phyloP scores from a whole-genome alignment of 1,284 basidiomycete genomes.

The Xanthoconium separans region DNA sequence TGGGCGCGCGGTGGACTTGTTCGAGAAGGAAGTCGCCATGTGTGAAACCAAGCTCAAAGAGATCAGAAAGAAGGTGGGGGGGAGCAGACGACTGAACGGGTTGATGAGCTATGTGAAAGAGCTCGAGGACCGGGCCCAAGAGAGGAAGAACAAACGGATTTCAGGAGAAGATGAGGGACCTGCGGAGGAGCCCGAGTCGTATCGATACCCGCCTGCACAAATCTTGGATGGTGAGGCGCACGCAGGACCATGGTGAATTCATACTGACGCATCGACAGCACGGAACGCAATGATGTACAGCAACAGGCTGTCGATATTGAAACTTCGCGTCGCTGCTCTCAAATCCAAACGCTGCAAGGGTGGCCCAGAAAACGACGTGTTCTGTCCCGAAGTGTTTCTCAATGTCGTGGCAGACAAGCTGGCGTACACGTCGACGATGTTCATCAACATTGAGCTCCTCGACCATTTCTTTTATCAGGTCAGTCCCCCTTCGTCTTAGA shows the following conservation, averaged over 20 bases:
- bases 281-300: constrained; percentile 89
- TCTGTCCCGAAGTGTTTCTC: constrained; percentile 97
- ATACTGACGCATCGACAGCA: constrained; percentile 47
- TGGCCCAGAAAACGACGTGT: constrained; percentile 82
- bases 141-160: constrained; percentile 55
- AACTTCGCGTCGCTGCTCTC: constrained; percentile 80
- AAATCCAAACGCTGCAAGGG: constrained; percentile 85
- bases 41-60: constrained; percentile 87
- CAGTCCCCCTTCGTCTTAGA: constrained; percentile 18
- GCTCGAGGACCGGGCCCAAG: constrained; percentile 80
- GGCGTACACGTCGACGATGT: constrained; percentile 95
- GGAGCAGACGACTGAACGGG: constrained; percentile 72
- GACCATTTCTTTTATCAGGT: constrained; percentile 99
- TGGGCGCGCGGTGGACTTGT: constrained; percentile 70
- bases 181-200: constrained; percentile 63
- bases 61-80: constrained; percentile 85
- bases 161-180: constrained; percentile 36
- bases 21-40: constrained; percentile 82
- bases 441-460: constrained; percentile 96
- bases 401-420: constrained; percentile 97
- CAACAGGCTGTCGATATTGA: constrained; percentile 81
- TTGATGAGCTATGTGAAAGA: constrained; percentile 82
- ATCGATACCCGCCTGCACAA: constrained; percentile 88
- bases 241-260: not conserved
- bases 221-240: constrained; percentile 72